Evolutionary conservation across 768 basidiomycete genomes (phyloP), one percentile per base, ranked within the genome.

Genomic region (Rhodosporidiobolus sp.): DNA sequence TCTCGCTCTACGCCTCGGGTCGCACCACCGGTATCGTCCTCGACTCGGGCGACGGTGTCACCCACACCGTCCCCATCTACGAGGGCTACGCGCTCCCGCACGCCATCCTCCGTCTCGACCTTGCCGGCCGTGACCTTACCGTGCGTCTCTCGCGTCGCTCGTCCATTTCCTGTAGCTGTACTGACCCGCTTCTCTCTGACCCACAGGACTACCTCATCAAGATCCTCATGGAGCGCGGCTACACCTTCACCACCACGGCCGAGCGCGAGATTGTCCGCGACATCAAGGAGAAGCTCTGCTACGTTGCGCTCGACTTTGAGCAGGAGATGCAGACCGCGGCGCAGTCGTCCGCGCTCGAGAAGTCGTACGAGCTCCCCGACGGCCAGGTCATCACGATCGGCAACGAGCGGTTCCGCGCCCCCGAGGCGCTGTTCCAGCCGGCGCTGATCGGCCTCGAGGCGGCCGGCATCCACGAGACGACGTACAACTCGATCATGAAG

Each of bases 251-350:
- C 77, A 95, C 93, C 74, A 90, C 91, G 20, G 92, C 79, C 67
- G 77, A 79, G 74, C 78, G 78, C 30, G 77, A 78, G 87, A 92
- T 96, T 70, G 94, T 95, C 77, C 86, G 94, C 70, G 94, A 95
- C 82, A 94, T 96, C 86, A 96, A 96, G 86, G 92, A 93, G 86
- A 93, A 92, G 86, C 87, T 94, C 38, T 94, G 92, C 82, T 94
- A 94, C 81, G 93, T 95, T 75, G 92, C 92, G 50, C 86, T 94
- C 72, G 92, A 94, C 82, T 94, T 94, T 77, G 92, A 94, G 80
- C 90, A 94, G 82, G 93, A 95, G 83, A 84, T 94, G 77, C 89
- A 91, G 83, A 91, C 90, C 30, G 92, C 92, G 52, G 90, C 91
- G 69, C 90, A 91, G 80, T 90, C 89, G 32, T 92, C 91, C 58